Conservation (phyloP, 176 grass and related monocot genomes). For the Cenchrus fungigraminus region DNA sequence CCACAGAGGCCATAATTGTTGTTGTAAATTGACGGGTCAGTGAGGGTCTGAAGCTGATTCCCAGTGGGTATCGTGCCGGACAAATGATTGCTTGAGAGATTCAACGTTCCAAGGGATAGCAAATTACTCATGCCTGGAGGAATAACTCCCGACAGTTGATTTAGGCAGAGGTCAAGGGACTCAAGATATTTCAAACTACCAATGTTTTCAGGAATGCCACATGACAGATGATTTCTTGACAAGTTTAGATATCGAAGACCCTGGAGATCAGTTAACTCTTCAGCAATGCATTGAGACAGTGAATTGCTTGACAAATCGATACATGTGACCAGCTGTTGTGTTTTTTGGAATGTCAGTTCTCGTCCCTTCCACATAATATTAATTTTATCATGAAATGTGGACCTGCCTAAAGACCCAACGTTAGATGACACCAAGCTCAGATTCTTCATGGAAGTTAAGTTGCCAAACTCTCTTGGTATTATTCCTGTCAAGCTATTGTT, state of each 20-base stretch:
- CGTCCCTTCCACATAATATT: conserved; percentile 69
- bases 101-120: conserved; percentile 28
- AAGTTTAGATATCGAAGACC: conserved; percentile 65
- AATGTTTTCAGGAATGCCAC: conserved; percentile 47
- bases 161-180: conserved; percentile 56
- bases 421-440: too few species aligned
- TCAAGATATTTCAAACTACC: conserved; percentile 44
- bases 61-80: conserved; percentile 55
- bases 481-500: too few species aligned
- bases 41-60: conserved; percentile 60
- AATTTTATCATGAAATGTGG: conserved; percentile 47
- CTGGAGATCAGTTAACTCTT: conserved; percentile 36
- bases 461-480: too few species aligned
- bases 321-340: conserved; percentile 45
- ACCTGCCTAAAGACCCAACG: not conserved
- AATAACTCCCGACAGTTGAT: conserved; percentile 54
- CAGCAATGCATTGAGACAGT: conserved; percentile 49
- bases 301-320: conserved; percentile 66
- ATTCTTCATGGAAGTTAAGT: too few species aligned
- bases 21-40: conserved; percentile 39
- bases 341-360: conserved; percentile 38
- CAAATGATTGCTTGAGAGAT: conserved; percentile 62
- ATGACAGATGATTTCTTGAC: conserved; percentile 55
- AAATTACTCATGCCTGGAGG: conserved; percentile 41
- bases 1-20: conserved; percentile 65